Evolutionary conservation across 495 filamentous ascomycete species (phyloP), one percentile per base, ranked within the genome.

Genomic region (Halenospora varia): DNA sequence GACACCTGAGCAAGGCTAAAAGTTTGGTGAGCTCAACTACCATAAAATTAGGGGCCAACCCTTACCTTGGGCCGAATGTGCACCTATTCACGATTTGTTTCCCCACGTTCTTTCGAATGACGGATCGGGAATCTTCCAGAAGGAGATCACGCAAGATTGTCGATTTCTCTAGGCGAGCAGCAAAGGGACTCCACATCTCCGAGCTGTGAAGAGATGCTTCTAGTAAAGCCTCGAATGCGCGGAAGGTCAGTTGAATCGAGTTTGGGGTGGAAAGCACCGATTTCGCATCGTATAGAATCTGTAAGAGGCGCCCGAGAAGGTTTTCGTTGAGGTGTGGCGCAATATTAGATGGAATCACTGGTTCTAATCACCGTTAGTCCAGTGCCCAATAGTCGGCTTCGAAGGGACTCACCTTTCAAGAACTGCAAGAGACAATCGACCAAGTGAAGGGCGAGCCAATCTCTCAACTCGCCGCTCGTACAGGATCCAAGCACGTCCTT

Each of bases 171-270:
- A 62, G 55, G 60, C 77, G 72, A 10, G 57, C 51, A 35, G 66
- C 79, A 58, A 90, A 81, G 3, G 74, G 71, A 2, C 65, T 55
- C 87, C 88, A 89, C 59, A 90, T 79, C 0, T 62, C 54, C 10
- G 68, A 57, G 51, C 81, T 87, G 46, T 82, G 76, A 11, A 84
- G 69, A 42, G 85, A 88, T 15, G 77, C 82, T 66, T 89, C 83
- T 0, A 90, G 70, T 2, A 92, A 71, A 11, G 83, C 74, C 13
- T 82, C 79, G 51, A 91, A 85, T 24, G 78, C 79, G 41, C 78
- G 64, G 46, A 73, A 66, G 2, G 83, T 61, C 66, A 82, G 63
- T 71, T 71, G 61, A 45, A 76, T 56, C 18, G 74, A 66, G 26
- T 66, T 58, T 26, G 67, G 64, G 19, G 67, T 62, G 15, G 66